A percentile compares a stretch with the other conserved stretches of the same genome.
phyloP scores from a whole-genome alignment of 2,329 filamentous ascomycete species.

The Lojkania enalia region DNA sequence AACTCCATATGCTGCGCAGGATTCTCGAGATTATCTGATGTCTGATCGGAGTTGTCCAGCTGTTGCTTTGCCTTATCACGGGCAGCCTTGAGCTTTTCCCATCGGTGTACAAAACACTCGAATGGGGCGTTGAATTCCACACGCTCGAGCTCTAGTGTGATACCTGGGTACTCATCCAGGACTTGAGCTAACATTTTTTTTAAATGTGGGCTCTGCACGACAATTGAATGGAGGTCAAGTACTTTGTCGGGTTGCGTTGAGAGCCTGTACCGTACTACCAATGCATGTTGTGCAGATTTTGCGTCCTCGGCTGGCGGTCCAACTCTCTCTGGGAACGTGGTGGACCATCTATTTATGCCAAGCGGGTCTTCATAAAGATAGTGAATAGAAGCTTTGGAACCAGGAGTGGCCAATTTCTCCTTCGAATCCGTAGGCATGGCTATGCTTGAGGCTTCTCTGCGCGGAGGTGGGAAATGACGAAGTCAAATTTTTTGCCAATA shows the following conservation, averaged over 20 bases:
- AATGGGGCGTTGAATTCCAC: slow-evolving; percentile 39
- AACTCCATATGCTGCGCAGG: slow-evolving; percentile 11
- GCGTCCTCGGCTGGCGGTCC: slow-evolving; percentile 33
- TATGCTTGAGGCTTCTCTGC: too few relatives aligned
- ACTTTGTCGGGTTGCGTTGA: slow-evolving; percentile 18
- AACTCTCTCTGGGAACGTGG: slow-evolving; percentile 46
- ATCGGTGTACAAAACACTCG: slow-evolving; percentile 20
- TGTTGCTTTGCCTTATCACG: too few relatives aligned
- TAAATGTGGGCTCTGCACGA: slow-evolving; percentile 39
- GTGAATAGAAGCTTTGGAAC: slow-evolving; percentile 17
- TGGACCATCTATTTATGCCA: slow-evolving; percentile 47
- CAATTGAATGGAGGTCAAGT: slow-evolving; percentile 32
- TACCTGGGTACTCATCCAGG: slow-evolving; percentile 32
- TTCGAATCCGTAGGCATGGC: too few relatives aligned
- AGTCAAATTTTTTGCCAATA: too few relatives aligned
- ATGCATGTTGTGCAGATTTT: slow-evolving; percentile 17
- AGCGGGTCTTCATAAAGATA: slow-evolving; percentile 41
- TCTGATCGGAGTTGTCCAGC: too few relatives aligned
- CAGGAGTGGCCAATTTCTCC: slow-evolving; percentile 32
- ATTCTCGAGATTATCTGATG: neutral
- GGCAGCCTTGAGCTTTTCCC: slow-evolving; percentile 9
- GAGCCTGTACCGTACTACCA: slow-evolving; percentile 23
- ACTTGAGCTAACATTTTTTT: slow-evolving; percentile 31
- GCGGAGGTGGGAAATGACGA: too few relatives aligned
- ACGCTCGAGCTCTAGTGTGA: slow-evolving; percentile 34